A percentile compares a stretch with the other conserved stretches of the same genome.
Evolutionary conservation across 306 rosid species (phyloP).

Genomic region (Arachis stenosperma): DNA sequence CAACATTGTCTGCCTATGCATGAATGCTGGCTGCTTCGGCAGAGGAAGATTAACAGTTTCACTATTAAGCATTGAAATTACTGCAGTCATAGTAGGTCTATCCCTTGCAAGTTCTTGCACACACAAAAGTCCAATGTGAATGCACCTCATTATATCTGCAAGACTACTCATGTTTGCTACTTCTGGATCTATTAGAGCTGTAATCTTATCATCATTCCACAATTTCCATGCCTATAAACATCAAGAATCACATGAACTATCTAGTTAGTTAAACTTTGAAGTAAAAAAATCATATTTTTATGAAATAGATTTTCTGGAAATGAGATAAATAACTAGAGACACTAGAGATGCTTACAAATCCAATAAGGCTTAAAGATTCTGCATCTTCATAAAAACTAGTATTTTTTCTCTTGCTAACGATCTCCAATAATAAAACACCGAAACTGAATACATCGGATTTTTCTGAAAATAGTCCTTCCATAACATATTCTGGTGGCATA

Average conservation of each 20-base stretch:
- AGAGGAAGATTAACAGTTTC: slow-evolving; percentile 16
- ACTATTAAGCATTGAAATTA: slow-evolving; percentile 34
- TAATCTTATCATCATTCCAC: not conserved
- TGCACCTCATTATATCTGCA: slow-evolving; percentile 21
- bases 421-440: not conserved
- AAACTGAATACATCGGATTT: not conserved
- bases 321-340: not conserved
- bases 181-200: slow-evolving; percentile 12
- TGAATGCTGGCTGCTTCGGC: slow-evolving; percentile 20
- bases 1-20: slow-evolving; percentile 11
- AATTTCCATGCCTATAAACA: slow-evolving; percentile 23
- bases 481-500: not conserved
- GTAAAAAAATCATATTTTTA: not conserved
- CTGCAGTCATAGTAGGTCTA: slow-evolving; percentile 29
- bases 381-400: not conserved
- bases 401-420: not conserved
- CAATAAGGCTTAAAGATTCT: not conserved
- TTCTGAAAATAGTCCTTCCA: not conserved
- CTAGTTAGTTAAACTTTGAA: not conserved
- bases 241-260: not conserved
- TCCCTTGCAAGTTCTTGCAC: slow-evolving; percentile 30
- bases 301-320: not conserved
- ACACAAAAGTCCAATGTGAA: slow-evolving; percentile 25
- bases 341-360: not conserved
- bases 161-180: slow-evolving; percentile 1